Percentiles rank a stretch among this genome's conserved stretches.
phyloP scores from a whole-genome alignment of 345 rosid genomes.

The Eucalyptus marginata region DNA sequence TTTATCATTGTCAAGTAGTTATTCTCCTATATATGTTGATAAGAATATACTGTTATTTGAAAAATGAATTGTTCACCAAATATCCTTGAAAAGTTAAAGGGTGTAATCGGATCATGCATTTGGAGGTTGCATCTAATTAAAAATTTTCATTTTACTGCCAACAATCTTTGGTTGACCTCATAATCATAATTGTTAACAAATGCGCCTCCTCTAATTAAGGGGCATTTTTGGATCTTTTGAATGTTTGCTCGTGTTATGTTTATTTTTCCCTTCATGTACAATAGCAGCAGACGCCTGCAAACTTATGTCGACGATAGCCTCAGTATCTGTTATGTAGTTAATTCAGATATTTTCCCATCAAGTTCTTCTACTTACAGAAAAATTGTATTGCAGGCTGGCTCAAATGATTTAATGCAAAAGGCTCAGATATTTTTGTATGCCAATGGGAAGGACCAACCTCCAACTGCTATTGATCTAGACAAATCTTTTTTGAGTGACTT shows the following conservation, averaged over 20 bases:
- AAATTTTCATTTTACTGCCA: neutral
- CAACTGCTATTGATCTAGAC: constrained; percentile 84
- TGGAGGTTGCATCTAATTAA: neutral
- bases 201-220: neutral
- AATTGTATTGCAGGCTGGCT: constrained; percentile 7
- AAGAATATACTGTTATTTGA: neutral
- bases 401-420: constrained; percentile 53
- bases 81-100: neutral
- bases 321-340: neutral
- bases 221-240: neutral
- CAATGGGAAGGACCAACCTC: constrained; percentile 68
- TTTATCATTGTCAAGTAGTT: neutral
- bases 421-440: constrained; percentile 75
- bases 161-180: neutral
- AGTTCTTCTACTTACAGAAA: neutral
- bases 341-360: neutral
- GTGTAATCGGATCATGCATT: neutral
- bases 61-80: neutral
- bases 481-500: constrained; percentile 60
- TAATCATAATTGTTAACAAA: neutral
- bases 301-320: neutral
- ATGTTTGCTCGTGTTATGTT: neutral
- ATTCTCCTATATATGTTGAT: neutral
- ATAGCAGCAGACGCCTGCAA: neutral
- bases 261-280: neutral